A percentile compares a stretch with the other conserved stretches of the same genome.
These are phyloP conservation scores for Phytophthora boehmeriae DNA, from an alignment of 352 stramenopile species.

Conservation along the genomic window DNA sequence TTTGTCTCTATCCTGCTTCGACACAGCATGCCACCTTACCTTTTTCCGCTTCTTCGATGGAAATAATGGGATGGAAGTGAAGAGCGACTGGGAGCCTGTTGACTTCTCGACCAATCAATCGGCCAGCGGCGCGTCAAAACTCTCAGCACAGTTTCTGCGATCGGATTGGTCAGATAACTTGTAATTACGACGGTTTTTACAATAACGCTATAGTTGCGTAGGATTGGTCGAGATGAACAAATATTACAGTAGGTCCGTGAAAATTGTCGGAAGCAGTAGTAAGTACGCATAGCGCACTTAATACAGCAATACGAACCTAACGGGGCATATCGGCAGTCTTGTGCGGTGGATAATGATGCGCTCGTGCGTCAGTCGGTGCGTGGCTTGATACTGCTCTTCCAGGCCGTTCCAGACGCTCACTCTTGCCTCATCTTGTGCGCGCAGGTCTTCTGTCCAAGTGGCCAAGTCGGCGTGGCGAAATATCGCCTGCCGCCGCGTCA, in stretches of 20 bases:
- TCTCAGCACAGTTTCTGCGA: not conserved
- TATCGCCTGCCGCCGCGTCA: conserved; percentile 25
- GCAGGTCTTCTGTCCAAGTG: conserved; percentile 11
- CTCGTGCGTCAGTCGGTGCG: conserved; percentile 7
- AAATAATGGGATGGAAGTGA: conserved; percentile 83
- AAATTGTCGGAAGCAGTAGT: too few relatives aligned
- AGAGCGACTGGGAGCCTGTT: too few relatives aligned
- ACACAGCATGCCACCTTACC: conserved; percentile 29
- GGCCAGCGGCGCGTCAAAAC: not conserved
- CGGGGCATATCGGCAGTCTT: too few relatives aligned
- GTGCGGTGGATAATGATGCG: conserved; percentile 35
- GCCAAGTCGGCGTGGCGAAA: conserved; percentile 5
- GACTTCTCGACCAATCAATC: conserved; percentile 84
- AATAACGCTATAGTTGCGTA: not conserved
- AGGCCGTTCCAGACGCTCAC: not conserved
- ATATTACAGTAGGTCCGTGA: not conserved
- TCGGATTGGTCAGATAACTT: not conserved
- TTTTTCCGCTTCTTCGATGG: conserved; percentile 81
- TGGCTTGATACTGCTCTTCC: not conserved
- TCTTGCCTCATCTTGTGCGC: conserved; percentile 4
- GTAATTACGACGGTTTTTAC: conserved; percentile 18
- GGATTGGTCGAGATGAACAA: conserved; percentile 7
- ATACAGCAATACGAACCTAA: not conserved
- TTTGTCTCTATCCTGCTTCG: too few relatives aligned
- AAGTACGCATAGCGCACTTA: too few relatives aligned